phyloP scores from a whole-genome alignment of 2,329 filamentous ascomycete genomes.

The Paecilomyces niveus region DNA sequence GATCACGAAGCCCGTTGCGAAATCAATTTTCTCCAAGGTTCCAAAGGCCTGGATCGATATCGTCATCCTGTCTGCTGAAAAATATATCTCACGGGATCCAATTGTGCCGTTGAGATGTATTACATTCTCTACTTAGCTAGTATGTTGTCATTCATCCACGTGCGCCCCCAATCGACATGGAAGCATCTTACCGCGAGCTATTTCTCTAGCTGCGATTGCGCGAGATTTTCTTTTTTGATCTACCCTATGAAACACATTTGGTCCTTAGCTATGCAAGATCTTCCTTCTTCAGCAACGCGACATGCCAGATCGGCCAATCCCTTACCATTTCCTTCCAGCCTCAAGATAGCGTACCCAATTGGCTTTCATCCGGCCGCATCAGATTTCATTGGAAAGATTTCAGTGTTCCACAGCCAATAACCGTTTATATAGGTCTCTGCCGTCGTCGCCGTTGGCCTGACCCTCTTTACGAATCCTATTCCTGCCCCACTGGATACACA shows the following conservation, averaged over 20 bases:
- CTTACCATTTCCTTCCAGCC: neutral
- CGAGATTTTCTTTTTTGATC: neutral
- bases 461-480: conserved; percentile 79
- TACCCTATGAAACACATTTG: conserved; percentile 1
- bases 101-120: conserved; percentile 28
- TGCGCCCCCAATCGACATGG: neutral
- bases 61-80: neutral
- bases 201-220: neutral
- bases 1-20: neutral
- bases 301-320: neutral
- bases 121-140: conserved; percentile 63
- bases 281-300: neutral
- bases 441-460: conserved; percentile 90
- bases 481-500: conserved; percentile 66
- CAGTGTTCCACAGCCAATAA: conserved; percentile 28
- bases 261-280: neutral
- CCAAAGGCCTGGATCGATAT: neutral
- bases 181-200: neutral
- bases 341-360: neutral
- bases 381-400: neutral
- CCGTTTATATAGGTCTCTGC: conserved; percentile 66
- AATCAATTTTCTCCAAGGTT: neutral
- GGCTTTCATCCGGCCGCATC: neutral
- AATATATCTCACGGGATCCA: neutral
- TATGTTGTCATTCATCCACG: conserved; percentile 45